These are phyloP conservation scores for Globisporangium barbulae DNA, from an alignment of 352 stramenopile species.

Conservation along the genomic window DNA sequence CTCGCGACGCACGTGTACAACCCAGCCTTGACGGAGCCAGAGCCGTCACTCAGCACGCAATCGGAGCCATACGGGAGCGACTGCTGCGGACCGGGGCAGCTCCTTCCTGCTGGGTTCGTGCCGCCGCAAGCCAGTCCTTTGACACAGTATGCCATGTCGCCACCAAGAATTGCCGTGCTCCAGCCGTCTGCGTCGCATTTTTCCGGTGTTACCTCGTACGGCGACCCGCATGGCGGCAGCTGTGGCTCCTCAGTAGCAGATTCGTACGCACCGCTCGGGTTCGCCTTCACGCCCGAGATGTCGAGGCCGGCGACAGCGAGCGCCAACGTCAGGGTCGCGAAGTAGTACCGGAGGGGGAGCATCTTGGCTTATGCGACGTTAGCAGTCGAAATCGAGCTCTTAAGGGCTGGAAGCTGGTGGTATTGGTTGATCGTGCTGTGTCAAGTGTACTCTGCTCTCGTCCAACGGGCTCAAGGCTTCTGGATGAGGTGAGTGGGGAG, in stretches of 20 bases:
- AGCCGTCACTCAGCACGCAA: neutral
- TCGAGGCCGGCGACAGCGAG: conserved; percentile 1
- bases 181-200: neutral
- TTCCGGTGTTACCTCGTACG: neutral
- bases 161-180: neutral
- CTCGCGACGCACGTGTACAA: conserved; percentile 4
- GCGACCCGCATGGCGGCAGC: neutral
- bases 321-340: neutral
- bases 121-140: neutral
- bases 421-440: neutral
- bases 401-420: too few relatives aligned
- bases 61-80: conserved; percentile 1
- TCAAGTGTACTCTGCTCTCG: neutral
- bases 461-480: neutral
- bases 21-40: neutral
- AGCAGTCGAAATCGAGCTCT: neutral
- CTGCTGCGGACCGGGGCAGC: neutral
- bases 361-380: neutral
- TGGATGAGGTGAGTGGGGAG: neutral
- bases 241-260: neutral
- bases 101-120: neutral
- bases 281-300: neutral
- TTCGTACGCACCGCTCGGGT: neutral
- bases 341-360: conserved; percentile 1
- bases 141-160: conserved; percentile 3